These are phyloP conservation scores for Cytospora paraplurivora DNA, from an alignment of 2,329 filamentous ascomycete species.

Conservation along the genomic window DNA sequence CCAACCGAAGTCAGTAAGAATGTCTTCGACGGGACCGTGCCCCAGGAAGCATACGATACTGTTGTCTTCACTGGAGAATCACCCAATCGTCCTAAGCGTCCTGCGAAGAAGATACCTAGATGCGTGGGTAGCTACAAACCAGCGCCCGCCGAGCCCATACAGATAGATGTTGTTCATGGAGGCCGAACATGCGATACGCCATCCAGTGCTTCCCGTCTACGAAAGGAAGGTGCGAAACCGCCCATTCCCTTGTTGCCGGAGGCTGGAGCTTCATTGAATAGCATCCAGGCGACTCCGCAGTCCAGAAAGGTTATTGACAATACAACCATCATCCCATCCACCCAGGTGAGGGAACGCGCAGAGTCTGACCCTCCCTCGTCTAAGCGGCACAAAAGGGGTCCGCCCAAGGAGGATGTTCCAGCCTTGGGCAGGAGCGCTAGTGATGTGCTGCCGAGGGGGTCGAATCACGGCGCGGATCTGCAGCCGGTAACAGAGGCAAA, in stretches of 20 bases:
- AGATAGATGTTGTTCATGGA: neutral
- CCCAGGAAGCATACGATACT: neutral
- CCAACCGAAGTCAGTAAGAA: neutral
- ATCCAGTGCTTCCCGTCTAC: slow-evolving; percentile 3
- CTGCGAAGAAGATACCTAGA: neutral
- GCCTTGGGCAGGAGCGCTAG: slow-evolving; percentile 39
- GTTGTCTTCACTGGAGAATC: neutral
- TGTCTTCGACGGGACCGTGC: neutral
- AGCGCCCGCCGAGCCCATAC: neutral
- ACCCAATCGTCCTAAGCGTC: neutral
- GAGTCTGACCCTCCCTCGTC: slow-evolving; percentile 40
- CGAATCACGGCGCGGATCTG: slow-evolving; percentile 28
- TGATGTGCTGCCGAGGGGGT: slow-evolving; percentile 32
- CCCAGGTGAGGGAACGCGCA: slow-evolving; percentile 27
- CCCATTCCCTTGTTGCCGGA: neutral
- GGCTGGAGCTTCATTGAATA: neutral
- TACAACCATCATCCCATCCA: slow-evolving; percentile 8
- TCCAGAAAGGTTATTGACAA: neutral
- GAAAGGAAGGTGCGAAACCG: neutral
- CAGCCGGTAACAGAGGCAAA: neutral
- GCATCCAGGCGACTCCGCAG: neutral
- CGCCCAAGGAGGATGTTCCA: slow-evolving; percentile 29
- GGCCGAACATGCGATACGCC: slow-evolving; percentile 6
- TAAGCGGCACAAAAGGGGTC: slow-evolving; percentile 34
- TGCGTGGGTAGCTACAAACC: neutral